Evolutionary conservation across 495 filamentous ascomycete genomes (phyloP).

Genomic region (Talaromyces borbonicus): DNA sequence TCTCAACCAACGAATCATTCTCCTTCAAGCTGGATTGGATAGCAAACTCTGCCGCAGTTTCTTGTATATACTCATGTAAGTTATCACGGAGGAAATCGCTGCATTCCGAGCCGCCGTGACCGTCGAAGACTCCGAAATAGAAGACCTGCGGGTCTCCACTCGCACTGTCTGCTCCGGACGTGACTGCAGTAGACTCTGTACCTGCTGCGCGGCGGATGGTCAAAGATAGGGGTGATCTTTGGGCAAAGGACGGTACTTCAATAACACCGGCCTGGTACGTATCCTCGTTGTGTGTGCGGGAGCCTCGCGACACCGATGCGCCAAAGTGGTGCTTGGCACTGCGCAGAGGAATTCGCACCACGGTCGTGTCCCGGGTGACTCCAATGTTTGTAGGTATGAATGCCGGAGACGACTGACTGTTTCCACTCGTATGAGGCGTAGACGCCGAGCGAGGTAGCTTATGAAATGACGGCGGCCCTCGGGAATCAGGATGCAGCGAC

Average conservation of each 20-base stretch:
- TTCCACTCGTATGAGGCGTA: slow-evolving; percentile 59
- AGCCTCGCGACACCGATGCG: slow-evolving; percentile 65
- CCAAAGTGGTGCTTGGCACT: slow-evolving; percentile 97
- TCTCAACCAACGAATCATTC: neutral
- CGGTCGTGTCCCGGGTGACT: slow-evolving; percentile 64
- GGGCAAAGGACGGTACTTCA: slow-evolving; percentile 84
- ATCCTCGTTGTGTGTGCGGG: slow-evolving; percentile 84
- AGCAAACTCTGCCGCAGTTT: slow-evolving; percentile 61
- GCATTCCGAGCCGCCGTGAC: slow-evolving; percentile 86
- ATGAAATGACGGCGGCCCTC: slow-evolving; percentile 50
- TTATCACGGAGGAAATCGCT: slow-evolving; percentile 75
- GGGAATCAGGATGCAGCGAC: slow-evolving; percentile 83
- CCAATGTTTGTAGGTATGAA: slow-evolving; percentile 45
- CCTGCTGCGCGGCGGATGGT: slow-evolving; percentile 32
- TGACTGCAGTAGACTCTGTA: slow-evolving; percentile 40
- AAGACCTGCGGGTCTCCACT: slow-evolving; percentile 91
- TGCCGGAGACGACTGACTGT: slow-evolving; percentile 43
- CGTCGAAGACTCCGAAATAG: slow-evolving; percentile 95
- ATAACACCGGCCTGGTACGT: slow-evolving; percentile 91
- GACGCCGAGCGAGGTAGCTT: slow-evolving; percentile 77
- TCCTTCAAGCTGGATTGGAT: slow-evolving; percentile 55
- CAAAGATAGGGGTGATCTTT: slow-evolving; percentile 61
- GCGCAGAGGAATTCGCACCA: slow-evolving; percentile 93
- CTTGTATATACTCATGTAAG: slow-evolving; percentile 83
- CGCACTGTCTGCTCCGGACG: slow-evolving; percentile 57